Evolutionary conservation across 345 rosid species (phyloP).

Genomic region (Arabidopsis suecica): DNA sequence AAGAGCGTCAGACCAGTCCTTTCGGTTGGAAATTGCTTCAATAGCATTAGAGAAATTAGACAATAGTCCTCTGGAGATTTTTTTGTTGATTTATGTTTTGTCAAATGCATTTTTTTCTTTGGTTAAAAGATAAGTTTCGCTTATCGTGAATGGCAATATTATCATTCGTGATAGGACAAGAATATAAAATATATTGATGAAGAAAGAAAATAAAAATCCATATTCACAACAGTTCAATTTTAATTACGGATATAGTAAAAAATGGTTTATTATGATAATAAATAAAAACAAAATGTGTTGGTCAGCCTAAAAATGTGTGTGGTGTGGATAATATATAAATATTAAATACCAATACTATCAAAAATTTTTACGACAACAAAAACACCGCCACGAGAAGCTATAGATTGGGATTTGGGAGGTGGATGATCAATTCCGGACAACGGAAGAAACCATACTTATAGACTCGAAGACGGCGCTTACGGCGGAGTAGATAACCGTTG

Average conservation of each 20-base stretch:
- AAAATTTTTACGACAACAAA: neutral
- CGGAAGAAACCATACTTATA: slow-evolving; percentile 16
- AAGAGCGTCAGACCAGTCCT: too few species aligned
- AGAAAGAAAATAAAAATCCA: neutral
- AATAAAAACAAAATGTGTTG: neutral
- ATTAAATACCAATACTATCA: neutral
- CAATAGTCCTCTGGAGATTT: too few species aligned
- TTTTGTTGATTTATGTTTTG: too few species aligned
- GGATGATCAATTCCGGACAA: slow-evolving; percentile 16
- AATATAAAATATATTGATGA: neutral
- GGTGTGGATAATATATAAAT: slow-evolving; percentile 41
- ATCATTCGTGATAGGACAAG: neutral
- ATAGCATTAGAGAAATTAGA: too few species aligned
- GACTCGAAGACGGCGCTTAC: slow-evolving; percentile 15
- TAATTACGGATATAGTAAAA: neutral
- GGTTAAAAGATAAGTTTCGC: too few species aligned
- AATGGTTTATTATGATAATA: neutral
- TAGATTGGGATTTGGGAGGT: slow-evolving; percentile 43
- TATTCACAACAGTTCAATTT: neutral
- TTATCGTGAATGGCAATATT: too few species aligned
- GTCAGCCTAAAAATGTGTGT: slow-evolving; percentile 46
- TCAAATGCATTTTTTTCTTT: too few species aligned
- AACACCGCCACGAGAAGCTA: slow-evolving; percentile 38
- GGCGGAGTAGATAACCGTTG: slow-evolving; percentile 8
- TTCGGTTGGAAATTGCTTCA: too few species aligned